These are phyloP conservation scores for Calonectria pteridis DNA, from an alignment of 2,329 filamentous ascomycete genomes.

Conservation along the genomic window DNA sequence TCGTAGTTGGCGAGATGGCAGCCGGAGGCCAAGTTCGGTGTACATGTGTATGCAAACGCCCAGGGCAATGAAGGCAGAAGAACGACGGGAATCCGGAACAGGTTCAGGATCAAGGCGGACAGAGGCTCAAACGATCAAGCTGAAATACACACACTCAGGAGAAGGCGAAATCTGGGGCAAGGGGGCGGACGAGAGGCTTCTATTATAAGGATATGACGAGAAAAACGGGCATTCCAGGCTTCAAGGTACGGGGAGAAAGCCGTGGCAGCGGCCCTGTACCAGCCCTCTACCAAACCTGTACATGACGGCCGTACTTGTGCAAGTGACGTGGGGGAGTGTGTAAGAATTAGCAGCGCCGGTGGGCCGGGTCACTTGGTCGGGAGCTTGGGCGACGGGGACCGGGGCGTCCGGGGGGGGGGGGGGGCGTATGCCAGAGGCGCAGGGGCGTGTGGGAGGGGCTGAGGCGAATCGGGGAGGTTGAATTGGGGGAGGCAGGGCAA, in stretches of 20 bases:
- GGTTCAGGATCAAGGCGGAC: slow-evolving; percentile 14
- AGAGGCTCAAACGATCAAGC: slow-evolving; percentile 1
- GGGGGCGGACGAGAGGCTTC: slow-evolving; percentile 33
- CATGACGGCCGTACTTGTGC: slow-evolving; percentile 16
- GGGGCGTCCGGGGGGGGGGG: slow-evolving; percentile 17
- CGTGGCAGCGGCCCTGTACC: slow-evolving; percentile 30
- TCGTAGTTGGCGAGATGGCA: slow-evolving; percentile 30
- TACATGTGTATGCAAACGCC: slow-evolving; percentile 25
- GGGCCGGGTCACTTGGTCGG: slow-evolving; percentile 29
- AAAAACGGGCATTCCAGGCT: slow-evolving; percentile 44
- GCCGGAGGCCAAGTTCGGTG: slow-evolving; percentile 32
- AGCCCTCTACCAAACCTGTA: slow-evolving; percentile 6
- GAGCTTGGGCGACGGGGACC: not conserved
- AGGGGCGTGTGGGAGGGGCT: slow-evolving; percentile 4
- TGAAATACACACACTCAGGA: not conserved
- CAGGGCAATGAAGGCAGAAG: not conserved
- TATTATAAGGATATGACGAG: slow-evolving; percentile 45
- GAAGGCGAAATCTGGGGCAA: slow-evolving; percentile 14
- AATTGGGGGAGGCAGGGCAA: slow-evolving; percentile 20
- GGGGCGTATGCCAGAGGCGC: not conserved
- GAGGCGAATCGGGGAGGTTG: slow-evolving; percentile 16
- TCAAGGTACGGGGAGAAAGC: slow-evolving; percentile 44
- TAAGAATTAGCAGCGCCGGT: slow-evolving; percentile 29
- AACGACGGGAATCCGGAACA: slow-evolving; percentile 23
- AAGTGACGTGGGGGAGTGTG: slow-evolving; percentile 32